Evolutionary conservation across 2,329 filamentous ascomycete species (phyloP), one percentile per base, ranked within the genome.

Genomic region (Juglanconis juglandina): DNA sequence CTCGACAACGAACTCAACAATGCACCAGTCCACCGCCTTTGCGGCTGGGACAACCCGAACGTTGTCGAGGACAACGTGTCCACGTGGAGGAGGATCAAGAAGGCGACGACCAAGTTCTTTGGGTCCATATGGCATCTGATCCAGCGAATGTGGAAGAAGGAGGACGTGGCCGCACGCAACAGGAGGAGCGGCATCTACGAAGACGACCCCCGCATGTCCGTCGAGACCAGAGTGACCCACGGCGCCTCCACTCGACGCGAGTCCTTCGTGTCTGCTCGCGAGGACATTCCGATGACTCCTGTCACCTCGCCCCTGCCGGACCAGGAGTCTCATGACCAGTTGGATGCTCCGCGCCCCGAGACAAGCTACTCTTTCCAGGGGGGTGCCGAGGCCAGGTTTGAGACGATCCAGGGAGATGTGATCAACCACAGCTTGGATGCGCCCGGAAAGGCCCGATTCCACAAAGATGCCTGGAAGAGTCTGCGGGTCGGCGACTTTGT

Each of bases 1-100:
- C 86, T 97, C 48, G 95, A 99, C 72, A 96, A 88, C 65, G 90
- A 96, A 69, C 82, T 99, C 64, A 99, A 99, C 76, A 98, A 99
- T 71, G 95, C 95, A 2, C 91, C 93, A 0, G 91, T 98, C 9
- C 94, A 99, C 75, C 87, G 94, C 61, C 80, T 99, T 24, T 81
- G 92, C 11, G 88, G 93, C 64, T 98, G 91, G 88, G 83, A 89
- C 66, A 99, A 99, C 68, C 92, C 97, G 68, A 99, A 99, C 68
- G 91, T 93, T 13, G 86, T 89, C 44, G 90, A 92, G 66, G 94
- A 97, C 68, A 88, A 91, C 64, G 83, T 99, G 47, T 92, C 91
- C 1, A 46, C 84, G 34, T 99, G 95, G 95, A 88, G 95, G 68
- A 87, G 80, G 66, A 83, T 95, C 76, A 99, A 99, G 76, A 99